A percentile compares a stretch with the other conserved stretches of the same genome.
Evolutionary conservation across 1,284 basidiomycete species (phyloP).

Genomic region (Irpex rosettiformis): DNA sequence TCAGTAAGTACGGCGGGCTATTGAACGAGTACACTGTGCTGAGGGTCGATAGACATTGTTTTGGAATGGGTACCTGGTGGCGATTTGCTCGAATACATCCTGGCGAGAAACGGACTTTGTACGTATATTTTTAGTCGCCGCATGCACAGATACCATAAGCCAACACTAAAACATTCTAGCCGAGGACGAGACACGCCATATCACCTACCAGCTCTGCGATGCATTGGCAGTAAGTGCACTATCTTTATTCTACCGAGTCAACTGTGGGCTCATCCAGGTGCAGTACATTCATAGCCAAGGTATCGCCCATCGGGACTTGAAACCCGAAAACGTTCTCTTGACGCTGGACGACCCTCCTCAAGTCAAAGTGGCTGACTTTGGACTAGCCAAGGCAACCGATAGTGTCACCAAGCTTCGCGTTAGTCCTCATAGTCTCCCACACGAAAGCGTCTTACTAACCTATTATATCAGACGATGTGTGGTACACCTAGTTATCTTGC

Average conservation of each 20-base stretch:
- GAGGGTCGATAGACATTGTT: conserved; percentile 54
- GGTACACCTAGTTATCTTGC: conserved; percentile 84
- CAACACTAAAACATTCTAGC: conserved; percentile 32
- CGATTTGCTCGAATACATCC: conserved; percentile 82
- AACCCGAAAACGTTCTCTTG: conserved; percentile 86
- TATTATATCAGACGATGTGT: conserved; percentile 68
- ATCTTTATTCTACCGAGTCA: background rate
- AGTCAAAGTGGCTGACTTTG: conserved; percentile 90
- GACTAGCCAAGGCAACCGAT: conserved; percentile 85
- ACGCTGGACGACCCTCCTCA: conserved; percentile 60
- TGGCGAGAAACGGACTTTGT: conserved; percentile 57
- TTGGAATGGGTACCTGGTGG: conserved; percentile 83
- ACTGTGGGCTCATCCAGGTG: conserved; percentile 3
- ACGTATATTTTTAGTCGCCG: conserved; percentile 27
- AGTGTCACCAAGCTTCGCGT: conserved; percentile 69
- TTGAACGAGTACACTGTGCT: background rate
- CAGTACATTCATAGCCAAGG: conserved; percentile 74
- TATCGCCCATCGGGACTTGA: conserved; percentile 88
- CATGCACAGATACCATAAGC: conserved; percentile 3
- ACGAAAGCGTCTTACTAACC: background rate
- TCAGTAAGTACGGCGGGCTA: conserved; percentile 46
- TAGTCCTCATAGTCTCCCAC: conserved; percentile 20
- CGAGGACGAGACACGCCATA: conserved; percentile 54
- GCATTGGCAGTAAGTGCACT: conserved; percentile 56
- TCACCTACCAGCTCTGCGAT: conserved; percentile 73